Conservation (phyloP, 2,329 filamentous ascomycete species). For the Fonsecaea monophora region DNA sequence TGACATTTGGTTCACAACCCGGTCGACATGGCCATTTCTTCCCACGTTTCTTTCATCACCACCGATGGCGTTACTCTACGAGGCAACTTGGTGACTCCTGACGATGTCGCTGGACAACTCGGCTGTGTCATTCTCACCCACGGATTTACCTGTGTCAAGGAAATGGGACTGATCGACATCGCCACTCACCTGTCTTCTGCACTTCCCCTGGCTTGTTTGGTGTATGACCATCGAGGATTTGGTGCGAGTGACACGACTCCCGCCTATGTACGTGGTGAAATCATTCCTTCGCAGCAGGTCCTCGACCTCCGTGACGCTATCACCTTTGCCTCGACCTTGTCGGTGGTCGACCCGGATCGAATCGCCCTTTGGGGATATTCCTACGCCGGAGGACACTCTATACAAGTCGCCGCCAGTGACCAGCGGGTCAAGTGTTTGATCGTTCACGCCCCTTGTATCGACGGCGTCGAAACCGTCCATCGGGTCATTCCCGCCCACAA, state of each 20-base stretch:
- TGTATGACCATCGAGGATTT: conserved; percentile 45
- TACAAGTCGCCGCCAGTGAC: conserved; percentile 49
- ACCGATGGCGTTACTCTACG: conserved; percentile 36
- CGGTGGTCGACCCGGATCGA: conserved; percentile 42
- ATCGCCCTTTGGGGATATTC: conserved; percentile 50
- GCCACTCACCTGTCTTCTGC: conserved; percentile 31
- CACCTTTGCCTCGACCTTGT: conserved; percentile 42
- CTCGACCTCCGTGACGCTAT: conserved; percentile 49
- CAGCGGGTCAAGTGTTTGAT: conserved; percentile 51
- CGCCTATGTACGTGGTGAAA: conserved; percentile 46
- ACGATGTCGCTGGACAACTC: conserved; percentile 20
- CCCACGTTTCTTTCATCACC: conserved; percentile 29
- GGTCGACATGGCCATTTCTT: no score
- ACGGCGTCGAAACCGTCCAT: conserved; percentile 46
- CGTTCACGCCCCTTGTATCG: conserved; percentile 46
- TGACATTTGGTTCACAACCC: no score
- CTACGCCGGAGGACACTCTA: conserved; percentile 49
- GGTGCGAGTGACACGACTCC: conserved; percentile 44
- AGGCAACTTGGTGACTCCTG: conserved; percentile 35
- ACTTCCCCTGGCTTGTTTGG: conserved; percentile 36
- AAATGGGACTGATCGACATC: conserved; percentile 34
- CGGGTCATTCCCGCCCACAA: background rate
- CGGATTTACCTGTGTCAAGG: conserved; percentile 38
- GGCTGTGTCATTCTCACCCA: conserved; percentile 34
- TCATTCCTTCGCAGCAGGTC: conserved; percentile 44